Percentiles rank a stretch among this genome's conserved stretches.
phyloP scores from a whole-genome alignment of 2,329 filamentous ascomycete genomes.

The Epichloe baconii region DNA sequence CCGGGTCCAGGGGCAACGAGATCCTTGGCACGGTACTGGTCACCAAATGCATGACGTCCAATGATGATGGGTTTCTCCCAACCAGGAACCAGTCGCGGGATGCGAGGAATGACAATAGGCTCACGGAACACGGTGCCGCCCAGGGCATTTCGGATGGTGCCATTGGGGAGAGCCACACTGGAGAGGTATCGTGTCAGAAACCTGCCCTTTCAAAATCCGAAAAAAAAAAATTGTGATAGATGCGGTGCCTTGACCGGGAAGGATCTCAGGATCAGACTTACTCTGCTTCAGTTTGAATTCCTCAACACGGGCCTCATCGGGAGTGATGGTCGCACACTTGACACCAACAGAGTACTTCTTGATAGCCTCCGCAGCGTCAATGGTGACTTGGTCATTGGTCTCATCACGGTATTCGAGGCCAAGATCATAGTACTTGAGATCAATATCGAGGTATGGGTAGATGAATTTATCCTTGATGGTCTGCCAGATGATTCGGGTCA shows the following conservation, averaged over 20 bases:
- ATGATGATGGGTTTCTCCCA: constrained; percentile 99
- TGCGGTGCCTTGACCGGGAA: background rate
- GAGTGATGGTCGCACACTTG: constrained; percentile 98
- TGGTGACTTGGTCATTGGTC: constrained; percentile 91
- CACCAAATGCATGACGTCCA: constrained; percentile 93
- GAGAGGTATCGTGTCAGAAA: constrained; percentile 19
- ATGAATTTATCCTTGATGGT: constrained; percentile 99
- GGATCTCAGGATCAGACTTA: constrained; percentile 31
- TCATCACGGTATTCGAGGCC: constrained; percentile 89
- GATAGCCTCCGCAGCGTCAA: constrained; percentile 92
- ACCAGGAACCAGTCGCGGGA: constrained; percentile 86
- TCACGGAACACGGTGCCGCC: constrained; percentile 98
- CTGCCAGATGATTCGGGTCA: constrained; percentile 99
- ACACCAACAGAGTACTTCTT: constrained; percentile 98
- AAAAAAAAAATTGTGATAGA: background rate
- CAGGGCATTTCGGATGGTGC: constrained; percentile 62
- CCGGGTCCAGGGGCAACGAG: constrained; percentile 68
- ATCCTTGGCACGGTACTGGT: constrained; percentile 98
- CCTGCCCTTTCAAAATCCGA: background rate
- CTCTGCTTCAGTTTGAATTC: constrained; percentile 99
- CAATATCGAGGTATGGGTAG: constrained; percentile 87
- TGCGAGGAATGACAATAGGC: constrained; percentile 88
- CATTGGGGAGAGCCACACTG: constrained; percentile 99
- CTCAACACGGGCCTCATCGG: constrained; percentile 89
- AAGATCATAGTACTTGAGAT: constrained; percentile 96